Conservation (phyloP, 2,329 filamentous ascomycete species). For the Ploettnerulaceae sp. region DNA sequence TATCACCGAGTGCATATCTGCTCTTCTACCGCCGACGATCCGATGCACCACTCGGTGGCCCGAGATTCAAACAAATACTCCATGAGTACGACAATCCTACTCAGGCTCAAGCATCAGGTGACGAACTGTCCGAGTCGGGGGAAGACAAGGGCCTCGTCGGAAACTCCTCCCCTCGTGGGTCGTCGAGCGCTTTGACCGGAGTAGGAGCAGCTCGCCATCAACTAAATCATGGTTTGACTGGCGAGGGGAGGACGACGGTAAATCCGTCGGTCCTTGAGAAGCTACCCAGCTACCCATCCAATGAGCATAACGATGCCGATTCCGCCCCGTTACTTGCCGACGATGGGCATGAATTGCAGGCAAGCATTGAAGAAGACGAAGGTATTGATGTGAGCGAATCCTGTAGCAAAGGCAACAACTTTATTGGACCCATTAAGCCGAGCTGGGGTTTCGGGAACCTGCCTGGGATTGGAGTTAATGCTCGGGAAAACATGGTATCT, state of each 20-base stretch:
- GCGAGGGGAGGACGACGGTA: slow-evolving; percentile 28
- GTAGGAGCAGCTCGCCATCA: slow-evolving; percentile 68
- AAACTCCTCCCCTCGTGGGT: slow-evolving; percentile 81
- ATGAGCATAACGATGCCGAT: too few species aligned
- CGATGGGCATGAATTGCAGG: too few species aligned
- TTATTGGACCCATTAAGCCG: slow-evolving; percentile 7
- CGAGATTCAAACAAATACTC: slow-evolving; percentile 66
- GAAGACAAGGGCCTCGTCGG: slow-evolving; percentile 82
- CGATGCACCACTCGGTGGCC: slow-evolving; percentile 70
- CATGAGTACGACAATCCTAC: slow-evolving; percentile 53
- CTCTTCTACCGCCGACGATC: slow-evolving; percentile 93
- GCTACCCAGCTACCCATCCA: slow-evolving; percentile 23
- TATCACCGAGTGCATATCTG: slow-evolving; percentile 79
- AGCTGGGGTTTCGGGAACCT: slow-evolving; percentile 18
- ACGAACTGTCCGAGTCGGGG: slow-evolving; percentile 56
- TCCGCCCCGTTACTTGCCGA: too few species aligned
- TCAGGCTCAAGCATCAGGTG: slow-evolving; percentile 39
- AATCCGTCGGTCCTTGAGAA: slow-evolving; percentile 27
- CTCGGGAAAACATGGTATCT: slow-evolving; percentile 20
- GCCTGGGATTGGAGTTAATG: slow-evolving; percentile 11
- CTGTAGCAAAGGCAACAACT: slow-evolving; percentile 16
- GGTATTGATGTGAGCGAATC: slow-evolving; percentile 27
- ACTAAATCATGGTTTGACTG: slow-evolving; percentile 53
- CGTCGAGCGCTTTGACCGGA: slow-evolving; percentile 81
- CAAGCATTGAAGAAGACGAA: slow-evolving; percentile 33